Evolutionary conservation across 2,329 filamentous ascomycete genomes (phyloP).

Genomic region (Aspergillus proliferans): DNA sequence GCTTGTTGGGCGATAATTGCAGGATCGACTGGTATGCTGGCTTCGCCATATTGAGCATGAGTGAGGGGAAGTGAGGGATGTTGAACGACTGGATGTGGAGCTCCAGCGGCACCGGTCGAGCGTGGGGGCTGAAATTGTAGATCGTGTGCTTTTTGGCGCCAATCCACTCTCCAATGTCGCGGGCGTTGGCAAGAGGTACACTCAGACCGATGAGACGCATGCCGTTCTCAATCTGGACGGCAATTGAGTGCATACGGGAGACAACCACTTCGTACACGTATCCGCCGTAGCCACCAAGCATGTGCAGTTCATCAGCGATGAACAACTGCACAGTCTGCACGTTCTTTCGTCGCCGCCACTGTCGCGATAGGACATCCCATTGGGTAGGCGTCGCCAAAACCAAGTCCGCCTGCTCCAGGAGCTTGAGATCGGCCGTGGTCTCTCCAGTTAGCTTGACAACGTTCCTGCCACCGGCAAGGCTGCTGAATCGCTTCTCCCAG

Average conservation of each 20-base stretch:
- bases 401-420: slow-evolving; percentile 80
- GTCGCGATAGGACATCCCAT: slow-evolving; percentile 92
- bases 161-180: slow-evolving; percentile 95
- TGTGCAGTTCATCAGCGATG: slow-evolving; percentile 90
- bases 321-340: slow-evolving; percentile 85
- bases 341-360: slow-evolving; percentile 96
- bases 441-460: slow-evolving; percentile 93
- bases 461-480: slow-evolving; percentile 73
- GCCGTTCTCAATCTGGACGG: slow-evolving; percentile 74
- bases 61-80: slow-evolving; percentile 92
- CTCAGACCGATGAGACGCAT: slow-evolving; percentile 85
- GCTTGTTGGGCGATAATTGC: slow-evolving; percentile 81
- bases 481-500: slow-evolving; percentile 72
- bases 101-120: slow-evolving; percentile 81
- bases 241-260: slow-evolving; percentile 96
- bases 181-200: slow-evolving; percentile 85
- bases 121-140: slow-evolving; percentile 94
- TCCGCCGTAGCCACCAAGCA: slow-evolving; percentile 78
- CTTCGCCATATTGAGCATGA: slow-evolving; percentile 98
- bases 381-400: slow-evolving; percentile 88
- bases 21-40: slow-evolving; percentile 85
- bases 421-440: slow-evolving; percentile 80
- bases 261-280: slow-evolving; percentile 94
- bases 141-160: slow-evolving; percentile 97
- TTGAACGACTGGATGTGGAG: slow-evolving; percentile 93